Percentiles rank a stretch among this genome's conserved stretches.
These are phyloP conservation scores for Allantophomopsis lycopodina DNA, from an alignment of 2,329 filamentous ascomycete species.

Conservation along the genomic window DNA sequence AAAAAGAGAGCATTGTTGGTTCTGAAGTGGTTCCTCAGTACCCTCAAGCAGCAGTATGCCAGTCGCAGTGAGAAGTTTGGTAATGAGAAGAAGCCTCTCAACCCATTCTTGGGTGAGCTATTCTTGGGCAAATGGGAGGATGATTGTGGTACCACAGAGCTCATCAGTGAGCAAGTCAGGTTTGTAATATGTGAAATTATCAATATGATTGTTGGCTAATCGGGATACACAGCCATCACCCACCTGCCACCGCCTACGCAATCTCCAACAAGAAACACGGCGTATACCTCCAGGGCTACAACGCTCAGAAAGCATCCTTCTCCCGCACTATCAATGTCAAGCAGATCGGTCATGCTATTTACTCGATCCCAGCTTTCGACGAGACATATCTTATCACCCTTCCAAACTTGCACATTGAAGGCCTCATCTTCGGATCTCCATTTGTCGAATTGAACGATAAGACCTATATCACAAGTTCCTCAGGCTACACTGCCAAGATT, in stretches of 20 bases:
- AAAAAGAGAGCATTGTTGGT: conserved; percentile 75
- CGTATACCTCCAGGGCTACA: conserved; percentile 73
- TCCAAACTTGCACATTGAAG: conserved; percentile 85
- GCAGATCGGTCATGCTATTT: conserved; percentile 79
- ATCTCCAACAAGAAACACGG: conserved; percentile 80
- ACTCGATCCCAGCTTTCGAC: conserved; percentile 49
- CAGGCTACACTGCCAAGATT: conserved; percentile 77
- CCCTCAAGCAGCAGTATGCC: conserved; percentile 74
- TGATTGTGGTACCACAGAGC: conserved; percentile 63
- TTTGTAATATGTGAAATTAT: conserved; percentile 15
- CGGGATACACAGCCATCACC: conserved; percentile 55
- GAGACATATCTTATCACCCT: conserved; percentile 78
- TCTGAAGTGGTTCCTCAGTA: conserved; percentile 93
- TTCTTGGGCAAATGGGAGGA: conserved; percentile 89
- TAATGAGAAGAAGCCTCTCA: conserved; percentile 95
- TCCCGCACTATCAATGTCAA: conserved; percentile 89
- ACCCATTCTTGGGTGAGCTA: conserved; percentile 90
- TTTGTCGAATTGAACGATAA: conserved; percentile 83
- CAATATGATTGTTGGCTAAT: not conserved
- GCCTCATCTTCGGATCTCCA: conserved; percentile 71
- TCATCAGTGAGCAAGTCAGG: conserved; percentile 91
- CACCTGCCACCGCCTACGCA: conserved; percentile 85
- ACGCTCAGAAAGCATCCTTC: conserved; percentile 93
- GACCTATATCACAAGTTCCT: conserved; percentile 75
- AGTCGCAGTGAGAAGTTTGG: conserved; percentile 65